Evolutionary conservation across 768 basidiomycete genomes (phyloP).

Genomic region (Royoungia palumana): DNA sequence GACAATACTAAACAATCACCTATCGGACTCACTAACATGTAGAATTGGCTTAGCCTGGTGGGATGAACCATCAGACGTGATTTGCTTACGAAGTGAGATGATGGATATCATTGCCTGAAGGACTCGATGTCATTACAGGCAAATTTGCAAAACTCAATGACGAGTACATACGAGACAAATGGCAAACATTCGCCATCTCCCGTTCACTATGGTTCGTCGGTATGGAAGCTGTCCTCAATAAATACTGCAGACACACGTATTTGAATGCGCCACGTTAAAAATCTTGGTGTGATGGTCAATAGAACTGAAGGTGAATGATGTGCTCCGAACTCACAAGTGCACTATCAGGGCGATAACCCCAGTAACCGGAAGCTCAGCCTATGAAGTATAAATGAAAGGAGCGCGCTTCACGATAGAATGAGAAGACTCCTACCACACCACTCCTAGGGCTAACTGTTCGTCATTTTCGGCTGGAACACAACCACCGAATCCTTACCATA

Average conservation of each 20-base stretch:
- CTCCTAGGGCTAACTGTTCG: background rate
- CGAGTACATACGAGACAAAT: background rate
- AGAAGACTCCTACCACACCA: background rate
- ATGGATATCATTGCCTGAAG: background rate
- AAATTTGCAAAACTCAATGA: background rate
- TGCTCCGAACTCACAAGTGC: background rate
- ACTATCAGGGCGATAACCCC: background rate
- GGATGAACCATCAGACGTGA: background rate
- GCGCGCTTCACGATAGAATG: background rate
- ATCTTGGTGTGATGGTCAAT: background rate
- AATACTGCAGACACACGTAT: background rate
- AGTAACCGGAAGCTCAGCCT: background rate
- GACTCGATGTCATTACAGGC: background rate
- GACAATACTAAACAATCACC: background rate
- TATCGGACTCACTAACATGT: background rate
- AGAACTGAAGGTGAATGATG: no score
- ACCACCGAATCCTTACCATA: background rate
- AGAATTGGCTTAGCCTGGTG: background rate
- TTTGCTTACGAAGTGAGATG: background rate
- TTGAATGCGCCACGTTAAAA: conserved; percentile 2
- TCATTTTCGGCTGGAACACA: background rate
- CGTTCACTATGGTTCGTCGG: background rate
- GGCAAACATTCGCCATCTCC: background rate
- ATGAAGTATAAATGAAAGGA: background rate
- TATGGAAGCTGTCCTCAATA: no score